Conservation (phyloP, 306 rosid genomes). For the Vigna unguiculata region DNA sequence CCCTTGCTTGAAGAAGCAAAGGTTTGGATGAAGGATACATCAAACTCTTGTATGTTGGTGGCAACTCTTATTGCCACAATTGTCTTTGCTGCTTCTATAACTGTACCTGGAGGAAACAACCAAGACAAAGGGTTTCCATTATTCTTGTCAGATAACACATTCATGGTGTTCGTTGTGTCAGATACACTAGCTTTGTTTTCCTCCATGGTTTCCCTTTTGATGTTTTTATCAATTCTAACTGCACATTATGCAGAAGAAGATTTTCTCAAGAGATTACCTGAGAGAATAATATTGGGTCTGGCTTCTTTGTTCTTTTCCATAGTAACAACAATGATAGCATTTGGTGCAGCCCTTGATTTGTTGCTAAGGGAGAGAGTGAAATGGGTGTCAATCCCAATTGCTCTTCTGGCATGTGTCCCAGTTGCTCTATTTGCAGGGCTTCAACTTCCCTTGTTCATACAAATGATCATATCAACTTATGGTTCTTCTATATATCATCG, state of each 20-base stretch:
- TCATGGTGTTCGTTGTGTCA: slow-evolving; percentile 53
- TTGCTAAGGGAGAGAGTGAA: slow-evolving; percentile 42
- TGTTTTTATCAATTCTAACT: slow-evolving; percentile 60
- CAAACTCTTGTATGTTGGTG: slow-evolving; percentile 62
- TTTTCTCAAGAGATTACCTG: slow-evolving; percentile 53
- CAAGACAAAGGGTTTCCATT: slow-evolving; percentile 51
- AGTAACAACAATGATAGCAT: slow-evolving; percentile 55
- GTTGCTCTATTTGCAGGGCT: slow-evolving; percentile 49
- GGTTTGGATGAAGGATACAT: slow-evolving; percentile 66
- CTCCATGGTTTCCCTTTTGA: slow-evolving; percentile 57
- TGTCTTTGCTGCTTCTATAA: slow-evolving; percentile 57
- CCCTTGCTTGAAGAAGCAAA: slow-evolving; percentile 54
- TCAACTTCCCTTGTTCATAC: slow-evolving; percentile 49
- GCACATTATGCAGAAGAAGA: slow-evolving; percentile 57
- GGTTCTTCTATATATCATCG: slow-evolving; percentile 36
- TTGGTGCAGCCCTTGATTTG: slow-evolving; percentile 52
- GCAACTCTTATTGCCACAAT: slow-evolving; percentile 66
- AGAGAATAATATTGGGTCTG: slow-evolving; percentile 55
- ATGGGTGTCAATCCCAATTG: slow-evolving; percentile 52
- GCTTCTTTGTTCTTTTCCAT: slow-evolving; percentile 56
- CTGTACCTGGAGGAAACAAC: slow-evolving; percentile 65
- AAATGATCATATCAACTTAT: slow-evolving; percentile 53
- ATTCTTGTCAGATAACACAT: slow-evolving; percentile 42
- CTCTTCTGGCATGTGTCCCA: slow-evolving; percentile 50
- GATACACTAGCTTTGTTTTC: slow-evolving; percentile 62